Evolutionary conservation across 805 yeast species (phyloP).

Genomic region (Saturnispora dispora): DNA sequence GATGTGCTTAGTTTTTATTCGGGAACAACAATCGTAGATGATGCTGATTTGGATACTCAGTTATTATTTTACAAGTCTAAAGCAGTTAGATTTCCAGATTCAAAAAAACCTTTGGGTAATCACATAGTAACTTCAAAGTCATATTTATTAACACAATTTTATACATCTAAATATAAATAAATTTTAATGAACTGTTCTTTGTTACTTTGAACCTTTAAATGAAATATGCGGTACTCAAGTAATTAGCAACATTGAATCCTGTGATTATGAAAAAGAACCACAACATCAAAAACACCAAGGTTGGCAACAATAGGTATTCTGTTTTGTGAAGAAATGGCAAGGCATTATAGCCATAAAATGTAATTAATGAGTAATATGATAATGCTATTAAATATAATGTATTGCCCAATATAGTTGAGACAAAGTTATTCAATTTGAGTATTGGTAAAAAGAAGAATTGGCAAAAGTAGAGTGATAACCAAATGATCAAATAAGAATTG

Average conservation of each 20-base stretch:
- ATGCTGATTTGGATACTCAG: background rate
- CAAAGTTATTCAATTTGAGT: constrained; percentile 51
- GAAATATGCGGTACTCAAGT: constrained; percentile 40
- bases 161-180: constrained; percentile 4
- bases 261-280: constrained; percentile 53
- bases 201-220: constrained; percentile 9
- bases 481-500: constrained; percentile 74
- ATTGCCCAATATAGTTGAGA: constrained; percentile 70
- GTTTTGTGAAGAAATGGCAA: constrained; percentile 59
- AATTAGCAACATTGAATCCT: constrained; percentile 66
- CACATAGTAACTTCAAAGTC: background rate
- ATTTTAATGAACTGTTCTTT: background rate
- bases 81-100: constrained; percentile 1
- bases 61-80: constrained; percentile 6
- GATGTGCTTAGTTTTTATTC: background rate
- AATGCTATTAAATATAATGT: constrained; percentile 65
- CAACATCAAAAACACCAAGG: constrained; percentile 46
- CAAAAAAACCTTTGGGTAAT: background rate
- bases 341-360: constrained; percentile 83
- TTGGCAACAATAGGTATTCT: constrained; percentile 53
- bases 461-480: constrained; percentile 65
- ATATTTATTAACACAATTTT: constrained; percentile 1
- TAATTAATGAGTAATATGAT: constrained; percentile 66
- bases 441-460: constrained; percentile 73
- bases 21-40: background rate